Evolutionary conservation across 768 basidiomycete species (phyloP), one percentile per base, ranked within the genome.

Genomic region (Leccinum variicolor): DNA sequence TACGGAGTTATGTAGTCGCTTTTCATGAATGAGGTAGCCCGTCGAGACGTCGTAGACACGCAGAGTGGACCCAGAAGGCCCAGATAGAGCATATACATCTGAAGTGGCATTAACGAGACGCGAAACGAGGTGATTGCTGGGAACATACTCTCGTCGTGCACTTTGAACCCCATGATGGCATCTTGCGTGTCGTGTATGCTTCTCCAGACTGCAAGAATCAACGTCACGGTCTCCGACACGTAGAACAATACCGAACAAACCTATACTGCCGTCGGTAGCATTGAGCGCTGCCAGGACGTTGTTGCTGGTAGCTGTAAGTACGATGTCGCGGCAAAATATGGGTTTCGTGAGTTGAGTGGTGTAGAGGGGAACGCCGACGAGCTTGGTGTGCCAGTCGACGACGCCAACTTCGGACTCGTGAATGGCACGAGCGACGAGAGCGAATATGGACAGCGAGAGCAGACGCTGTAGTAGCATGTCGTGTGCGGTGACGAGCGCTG

Each of bases 301-400:
- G 65, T 79, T 88, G 39, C 69, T 71, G 0, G 91, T 92, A 2
- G 84, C 84, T 3, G 84, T 81, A 39, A 92, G 66, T 19, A 93
- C 67, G n/a, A 86, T 60, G 59, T 77, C 83, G 57, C 76, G 68
- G 61, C 83, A 81, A 62, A 93, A 85, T 9, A 77, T 69, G 0
- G 93, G 92, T 6, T 86, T 76, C 1, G 81, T 82, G 17, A 77
- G 66, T 0, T 64, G 68, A 3, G 83, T 77, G 9, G 77, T 74
- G 33, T 79, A 71, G 4, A 86, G 76, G 1, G 92, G 90, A 4
- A 88, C 80, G 15, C 94, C 94, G 55, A 92, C 75, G 28, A 89
- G 80, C 14, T 79, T 72, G 63, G 84, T 89, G 72, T 97, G 82
- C 94, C 94, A 98, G 76, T 96, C 94, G 47, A 94, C 80, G 46